Evolutionary conservation across 2,329 filamentous ascomycete genomes (phyloP).

Genomic region (Cladosporium sp.): DNA sequence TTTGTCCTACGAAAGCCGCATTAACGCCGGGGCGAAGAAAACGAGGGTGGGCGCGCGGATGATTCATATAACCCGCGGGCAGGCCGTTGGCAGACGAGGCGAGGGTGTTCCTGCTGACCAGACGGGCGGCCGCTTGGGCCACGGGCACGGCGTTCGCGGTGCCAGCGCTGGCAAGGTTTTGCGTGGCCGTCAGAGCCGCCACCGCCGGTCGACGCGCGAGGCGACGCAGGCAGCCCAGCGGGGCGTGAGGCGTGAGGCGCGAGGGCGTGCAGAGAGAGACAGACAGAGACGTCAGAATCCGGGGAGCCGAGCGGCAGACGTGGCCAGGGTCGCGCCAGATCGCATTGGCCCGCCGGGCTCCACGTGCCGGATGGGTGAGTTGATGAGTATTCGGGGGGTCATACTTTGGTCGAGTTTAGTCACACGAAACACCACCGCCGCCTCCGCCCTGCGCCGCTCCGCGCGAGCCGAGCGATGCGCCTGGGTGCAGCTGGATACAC

Average conservation of each 20-base stretch:
- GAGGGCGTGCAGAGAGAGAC: neutral
- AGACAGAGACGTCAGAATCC: constrained; percentile 3
- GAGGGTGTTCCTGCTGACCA: constrained; percentile 6
- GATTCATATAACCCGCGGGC: constrained; percentile 6
- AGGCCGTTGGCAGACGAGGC: neutral
- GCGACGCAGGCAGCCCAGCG: neutral
- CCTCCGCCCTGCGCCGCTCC: neutral
- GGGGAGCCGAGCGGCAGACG: constrained; percentile 5
- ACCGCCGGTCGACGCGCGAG: neutral
- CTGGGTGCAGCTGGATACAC: neutral
- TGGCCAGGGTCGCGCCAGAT: neutral
- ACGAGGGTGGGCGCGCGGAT: neutral
- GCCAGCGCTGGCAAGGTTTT: constrained; percentile 3
- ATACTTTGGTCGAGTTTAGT: constrained; percentile 7
- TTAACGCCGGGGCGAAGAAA: neutral
- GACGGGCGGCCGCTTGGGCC: constrained; percentile 7
- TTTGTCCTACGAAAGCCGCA: constrained; percentile 9
- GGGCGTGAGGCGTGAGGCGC: neutral
- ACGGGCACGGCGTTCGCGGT: neutral
- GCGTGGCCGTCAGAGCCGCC: neutral
- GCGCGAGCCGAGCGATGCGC: neutral
- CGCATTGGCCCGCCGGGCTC: constrained; percentile 3
- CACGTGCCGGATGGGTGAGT: neutral
- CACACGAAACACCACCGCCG: neutral
- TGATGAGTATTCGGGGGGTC: neutral